Evolutionary conservation across 1,139 yeast genomes (phyloP).

Genomic region (Yamadazyma epiphylla): DNA sequence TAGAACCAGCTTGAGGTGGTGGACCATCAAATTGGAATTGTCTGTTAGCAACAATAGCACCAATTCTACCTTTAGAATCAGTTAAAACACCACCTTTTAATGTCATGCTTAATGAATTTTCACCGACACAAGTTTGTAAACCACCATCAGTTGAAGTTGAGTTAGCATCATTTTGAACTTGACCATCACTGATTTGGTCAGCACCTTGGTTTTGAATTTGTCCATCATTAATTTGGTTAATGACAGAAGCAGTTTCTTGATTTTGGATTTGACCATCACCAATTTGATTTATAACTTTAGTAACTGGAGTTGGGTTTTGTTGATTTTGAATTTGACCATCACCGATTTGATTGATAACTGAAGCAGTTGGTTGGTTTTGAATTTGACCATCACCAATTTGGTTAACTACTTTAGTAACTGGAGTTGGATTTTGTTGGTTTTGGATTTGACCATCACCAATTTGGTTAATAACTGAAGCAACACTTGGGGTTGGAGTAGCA

Average conservation of each 20-base stretch:
- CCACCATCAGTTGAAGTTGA: conserved; percentile 17
- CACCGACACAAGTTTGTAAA: conserved; percentile 48
- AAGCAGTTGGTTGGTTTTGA: conserved; percentile 31
- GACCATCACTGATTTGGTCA: conserved; percentile 58
- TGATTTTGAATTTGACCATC: conserved; percentile 41
- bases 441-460: conserved; percentile 47
- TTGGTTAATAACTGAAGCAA: conserved; percentile 30
- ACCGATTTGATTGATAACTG: conserved; percentile 32
- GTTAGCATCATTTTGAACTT: conserved; percentile 43
- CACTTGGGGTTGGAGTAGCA: conserved; percentile 22
- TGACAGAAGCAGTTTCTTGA: conserved; percentile 29
- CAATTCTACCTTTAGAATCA: conserved; percentile 67
- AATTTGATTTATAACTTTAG: conserved; percentile 45
- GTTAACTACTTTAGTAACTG: conserved; percentile 23
- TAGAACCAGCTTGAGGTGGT: conserved; percentile 87
- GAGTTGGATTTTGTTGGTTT: conserved; percentile 22
- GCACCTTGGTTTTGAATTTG: conserved; percentile 35
- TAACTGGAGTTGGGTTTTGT: conserved; percentile 29
- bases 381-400: conserved; percentile 41
- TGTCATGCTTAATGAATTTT: conserved; percentile 52
- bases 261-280: conserved; percentile 63
- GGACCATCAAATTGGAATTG: conserved; percentile 91
- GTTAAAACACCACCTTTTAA: conserved; percentile 52
- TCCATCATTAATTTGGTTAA: conserved; percentile 34
- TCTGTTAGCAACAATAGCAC: conserved; percentile 80